phyloP scores from a whole-genome alignment of 2,329 filamentous ascomycete species.

The Davidsoniella australis region DNA sequence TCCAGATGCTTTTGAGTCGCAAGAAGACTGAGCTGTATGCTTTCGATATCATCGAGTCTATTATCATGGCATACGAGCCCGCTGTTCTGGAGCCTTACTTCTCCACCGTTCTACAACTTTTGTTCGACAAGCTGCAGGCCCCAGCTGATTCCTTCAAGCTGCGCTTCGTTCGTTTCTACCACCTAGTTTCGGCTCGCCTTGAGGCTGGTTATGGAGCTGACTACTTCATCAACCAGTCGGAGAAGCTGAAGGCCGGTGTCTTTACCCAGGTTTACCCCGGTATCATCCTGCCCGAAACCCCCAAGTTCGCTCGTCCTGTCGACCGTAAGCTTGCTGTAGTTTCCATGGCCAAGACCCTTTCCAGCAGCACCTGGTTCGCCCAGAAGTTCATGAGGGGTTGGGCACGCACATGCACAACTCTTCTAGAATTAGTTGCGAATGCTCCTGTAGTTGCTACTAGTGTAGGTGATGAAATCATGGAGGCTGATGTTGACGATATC shows the following conservation, averaged over 20 bases:
- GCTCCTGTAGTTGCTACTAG: slow-evolving; percentile 52
- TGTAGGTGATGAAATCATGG: slow-evolving; percentile 59
- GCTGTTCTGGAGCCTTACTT: slow-evolving; percentile 59
- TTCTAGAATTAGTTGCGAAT: slow-evolving; percentile 78
- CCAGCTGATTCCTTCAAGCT: slow-evolving; percentile 61
- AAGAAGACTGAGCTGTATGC: slow-evolving; percentile 75
- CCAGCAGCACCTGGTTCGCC: slow-evolving; percentile 71
- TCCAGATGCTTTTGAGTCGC: slow-evolving; percentile 69
- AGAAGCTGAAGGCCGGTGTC: slow-evolving; percentile 60
- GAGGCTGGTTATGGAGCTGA: slow-evolving; percentile 78
- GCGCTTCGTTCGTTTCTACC: slow-evolving; percentile 86
- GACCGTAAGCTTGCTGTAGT: slow-evolving; percentile 91
- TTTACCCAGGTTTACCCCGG: slow-evolving; percentile 74
- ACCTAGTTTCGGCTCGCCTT: slow-evolving; percentile 64
- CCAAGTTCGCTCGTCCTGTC: slow-evolving; percentile 69
- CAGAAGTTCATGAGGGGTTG: slow-evolving; percentile 75
- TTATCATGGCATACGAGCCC: slow-evolving; percentile 56
- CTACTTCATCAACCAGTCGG: slow-evolving; percentile 75
- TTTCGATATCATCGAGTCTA: slow-evolving; percentile 76
- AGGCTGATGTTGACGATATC: slow-evolving; percentile 87
- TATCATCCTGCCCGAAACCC: slow-evolving; percentile 76
- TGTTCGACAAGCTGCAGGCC: slow-evolving; percentile 61
- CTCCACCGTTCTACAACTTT: slow-evolving; percentile 58
- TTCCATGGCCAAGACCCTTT: slow-evolving; percentile 80
- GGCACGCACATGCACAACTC: slow-evolving; percentile 74